phyloP scores from a whole-genome alignment of 2,329 filamentous ascomycete genomes.

The Tolypocladium nubicola region DNA sequence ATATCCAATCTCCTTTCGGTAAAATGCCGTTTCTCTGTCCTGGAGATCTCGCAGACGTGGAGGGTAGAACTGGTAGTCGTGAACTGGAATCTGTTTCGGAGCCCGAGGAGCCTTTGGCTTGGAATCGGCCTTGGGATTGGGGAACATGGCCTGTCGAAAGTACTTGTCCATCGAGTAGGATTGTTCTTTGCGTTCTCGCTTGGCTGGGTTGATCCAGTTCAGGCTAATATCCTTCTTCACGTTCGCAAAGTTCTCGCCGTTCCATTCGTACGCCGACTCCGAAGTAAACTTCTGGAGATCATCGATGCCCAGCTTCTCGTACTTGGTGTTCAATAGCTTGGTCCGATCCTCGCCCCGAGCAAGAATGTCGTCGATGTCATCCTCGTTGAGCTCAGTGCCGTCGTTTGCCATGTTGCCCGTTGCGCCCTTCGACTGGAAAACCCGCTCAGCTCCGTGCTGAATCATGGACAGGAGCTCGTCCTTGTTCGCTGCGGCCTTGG shows the following conservation, averaged over 20 bases:
- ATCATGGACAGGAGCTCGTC: constrained; percentile 97
- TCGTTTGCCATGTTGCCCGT: constrained; percentile 49
- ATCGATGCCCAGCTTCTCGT: constrained; percentile 93
- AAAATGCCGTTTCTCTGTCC: constrained; percentile 91
- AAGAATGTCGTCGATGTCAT: constrained; percentile 84
- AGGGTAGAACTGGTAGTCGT: constrained; percentile 98
- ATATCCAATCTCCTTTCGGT: constrained; percentile 92
- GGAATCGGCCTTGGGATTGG: constrained; percentile 69
- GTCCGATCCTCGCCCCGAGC: constrained; percentile 81
- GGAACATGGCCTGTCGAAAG: constrained; percentile 80
- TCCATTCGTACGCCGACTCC: constrained; percentile 98
- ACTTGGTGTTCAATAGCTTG: constrained; percentile 81
- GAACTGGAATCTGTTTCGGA: constrained; percentile 81
- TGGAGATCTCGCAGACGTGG: constrained; percentile 75
- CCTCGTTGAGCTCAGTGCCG: constrained; percentile 60
- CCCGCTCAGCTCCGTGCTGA: constrained; percentile 92
- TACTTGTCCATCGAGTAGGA: constrained; percentile 99
- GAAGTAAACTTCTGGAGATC: constrained; percentile 97
- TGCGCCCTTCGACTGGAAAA: constrained; percentile 68
- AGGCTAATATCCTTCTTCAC: constrained; percentile 87
- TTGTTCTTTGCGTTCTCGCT: constrained; percentile 96
- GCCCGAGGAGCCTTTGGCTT: constrained; percentile 95
- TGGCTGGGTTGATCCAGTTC: constrained; percentile 95
- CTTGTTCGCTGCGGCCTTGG: constrained; percentile 87
- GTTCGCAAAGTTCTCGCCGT: constrained; percentile 88